phyloP scores from a whole-genome alignment of 1,284 basidiomycete species.

The Ceratobasidium sp. region DNA sequence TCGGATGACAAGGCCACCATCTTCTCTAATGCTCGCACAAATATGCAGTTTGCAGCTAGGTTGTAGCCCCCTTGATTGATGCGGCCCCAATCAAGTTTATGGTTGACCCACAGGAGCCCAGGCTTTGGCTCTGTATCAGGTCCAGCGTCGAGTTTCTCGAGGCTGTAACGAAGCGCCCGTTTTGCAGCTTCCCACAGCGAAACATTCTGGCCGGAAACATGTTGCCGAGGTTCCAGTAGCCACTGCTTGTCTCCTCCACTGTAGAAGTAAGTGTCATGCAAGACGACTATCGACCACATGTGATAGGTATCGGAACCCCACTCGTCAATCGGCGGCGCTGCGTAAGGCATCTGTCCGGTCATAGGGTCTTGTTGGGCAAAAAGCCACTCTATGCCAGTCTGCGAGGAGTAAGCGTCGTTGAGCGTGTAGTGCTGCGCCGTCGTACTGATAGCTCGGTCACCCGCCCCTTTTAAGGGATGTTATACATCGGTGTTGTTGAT shows the following conservation, averaged over 20 bases:
- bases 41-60: conserved; percentile 30
- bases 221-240: conserved; percentile 14
- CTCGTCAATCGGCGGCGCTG: conserved; percentile 32
- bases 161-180: conserved; percentile 13
- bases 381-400: conserved; percentile 32
- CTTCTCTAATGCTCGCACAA: conserved; percentile 10
- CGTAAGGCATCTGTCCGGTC: conserved; percentile 35
- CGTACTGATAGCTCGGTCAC: conserved; percentile 35
- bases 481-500: too few species aligned
- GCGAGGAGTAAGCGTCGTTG: conserved; percentile 27
- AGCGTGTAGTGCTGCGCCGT: conserved; percentile 34
- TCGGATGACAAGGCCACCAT: conserved; percentile 3
- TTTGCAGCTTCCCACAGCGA: conserved; percentile 27
- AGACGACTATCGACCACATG: conserved; percentile 34
- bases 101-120: conserved; percentile 29
- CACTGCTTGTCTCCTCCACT: conserved; percentile 18
- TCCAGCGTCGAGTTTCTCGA: conserved; percentile 22
- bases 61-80: conserved; percentile 33
- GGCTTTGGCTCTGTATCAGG: conserved; percentile 12
- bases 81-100: conserved; percentile 33
- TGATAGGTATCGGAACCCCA: conserved; percentile 36
- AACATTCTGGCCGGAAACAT: conserved; percentile 12
- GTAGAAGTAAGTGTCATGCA: conserved; percentile 32
- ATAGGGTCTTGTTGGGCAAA: conserved; percentile 28
- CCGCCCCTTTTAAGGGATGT: conserved; percentile 21